phyloP scores from a whole-genome alignment of 1,284 basidiomycete genomes.

The Leccinum fuscescens region DNA sequence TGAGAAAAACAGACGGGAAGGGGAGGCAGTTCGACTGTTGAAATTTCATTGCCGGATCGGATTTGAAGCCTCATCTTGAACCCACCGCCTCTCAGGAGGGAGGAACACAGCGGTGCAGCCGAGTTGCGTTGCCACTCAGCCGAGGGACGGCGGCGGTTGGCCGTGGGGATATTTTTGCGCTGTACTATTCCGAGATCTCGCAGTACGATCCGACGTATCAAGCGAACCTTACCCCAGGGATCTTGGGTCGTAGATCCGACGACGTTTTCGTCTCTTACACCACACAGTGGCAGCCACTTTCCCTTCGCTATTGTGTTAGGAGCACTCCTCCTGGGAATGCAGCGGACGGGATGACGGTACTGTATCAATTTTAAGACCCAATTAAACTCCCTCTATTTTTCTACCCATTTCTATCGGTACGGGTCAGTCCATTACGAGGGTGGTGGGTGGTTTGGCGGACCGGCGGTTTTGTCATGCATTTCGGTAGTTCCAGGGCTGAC shows the following conservation, averaged over 20 bases:
- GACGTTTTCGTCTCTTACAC: conserved; percentile 5
- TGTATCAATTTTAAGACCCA: not conserved
- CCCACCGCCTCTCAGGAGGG: conserved; percentile 7
- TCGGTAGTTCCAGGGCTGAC: conserved; percentile 14
- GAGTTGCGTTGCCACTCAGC: conserved; percentile 14
- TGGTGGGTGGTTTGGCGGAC: conserved; percentile 14
- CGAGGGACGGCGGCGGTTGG: conserved; percentile 4
- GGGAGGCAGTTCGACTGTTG: not conserved
- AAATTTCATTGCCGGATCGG: conserved; percentile 9
- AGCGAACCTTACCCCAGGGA: conserved; percentile 13
- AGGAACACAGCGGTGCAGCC: conserved; percentile 11
- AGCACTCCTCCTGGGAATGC: not conserved
- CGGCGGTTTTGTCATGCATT: conserved; percentile 15
- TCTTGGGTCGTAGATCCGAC: conserved; percentile 26
- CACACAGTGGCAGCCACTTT: not conserved
- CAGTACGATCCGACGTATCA: conserved; percentile 10
- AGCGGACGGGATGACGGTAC: not conserved
- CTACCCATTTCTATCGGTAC: conserved; percentile 14
- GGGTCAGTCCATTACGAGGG: conserved; percentile 26
- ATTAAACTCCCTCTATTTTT: conserved; percentile 2
- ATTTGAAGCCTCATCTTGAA: not conserved
- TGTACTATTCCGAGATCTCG: conserved; percentile 20
- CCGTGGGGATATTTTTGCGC: conserved; percentile 5
- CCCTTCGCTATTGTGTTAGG: conserved; percentile 4
- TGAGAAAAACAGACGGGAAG: conserved; percentile 10